Percentiles rank a stretch among this genome's conserved stretches.
These are phyloP conservation scores for Botryosphaeria dothidea DNA, from an alignment of 2,329 filamentous ascomycete species.

Conservation along the genomic window DNA sequence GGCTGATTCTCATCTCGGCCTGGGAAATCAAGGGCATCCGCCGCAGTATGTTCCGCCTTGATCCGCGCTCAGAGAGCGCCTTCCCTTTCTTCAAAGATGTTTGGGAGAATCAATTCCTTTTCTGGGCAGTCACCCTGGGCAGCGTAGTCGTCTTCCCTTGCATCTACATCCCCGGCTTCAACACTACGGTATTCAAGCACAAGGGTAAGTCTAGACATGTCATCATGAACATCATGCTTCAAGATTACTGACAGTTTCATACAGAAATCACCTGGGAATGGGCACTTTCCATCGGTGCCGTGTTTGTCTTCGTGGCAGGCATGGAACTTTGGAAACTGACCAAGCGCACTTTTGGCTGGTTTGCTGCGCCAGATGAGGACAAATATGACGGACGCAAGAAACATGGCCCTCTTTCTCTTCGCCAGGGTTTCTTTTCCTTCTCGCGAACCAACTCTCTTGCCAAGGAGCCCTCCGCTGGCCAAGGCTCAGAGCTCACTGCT, in stretches of 20 bases:
- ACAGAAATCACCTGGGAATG: slow-evolving; percentile 27
- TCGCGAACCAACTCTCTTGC: slow-evolving; percentile 21
- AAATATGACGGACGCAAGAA: slow-evolving; percentile 2
- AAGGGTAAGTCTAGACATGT: slow-evolving; percentile 8
- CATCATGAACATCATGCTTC: no score
- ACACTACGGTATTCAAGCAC: slow-evolving; percentile 29
- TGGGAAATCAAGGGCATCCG: slow-evolving; percentile 29
- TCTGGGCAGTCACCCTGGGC: slow-evolving; percentile 63
- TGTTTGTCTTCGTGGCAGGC: slow-evolving; percentile 25
- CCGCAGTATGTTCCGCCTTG: slow-evolving; percentile 26
- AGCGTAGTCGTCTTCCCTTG: slow-evolving; percentile 60
- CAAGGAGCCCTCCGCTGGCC: slow-evolving; percentile 11
- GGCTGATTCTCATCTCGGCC: slow-evolving; percentile 26
- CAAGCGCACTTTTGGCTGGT: slow-evolving; percentile 26
- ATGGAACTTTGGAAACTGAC: slow-evolving; percentile 27
- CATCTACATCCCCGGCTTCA: slow-evolving; percentile 38
- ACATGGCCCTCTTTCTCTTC: slow-evolving; percentile 17
- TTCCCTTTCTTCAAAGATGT: slow-evolving; percentile 27
- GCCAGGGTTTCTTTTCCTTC: slow-evolving; percentile 27
- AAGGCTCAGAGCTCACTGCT: neutral
- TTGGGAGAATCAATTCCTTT: slow-evolving; percentile 45
- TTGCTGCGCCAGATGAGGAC: slow-evolving; percentile 22
- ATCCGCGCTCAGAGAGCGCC: slow-evolving; percentile 21
- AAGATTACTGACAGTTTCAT: neutral
- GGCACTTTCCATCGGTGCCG: slow-evolving; percentile 23